Conservation (phyloP, 768 basidiomycete species). For the Leccinum truebloodii region DNA sequence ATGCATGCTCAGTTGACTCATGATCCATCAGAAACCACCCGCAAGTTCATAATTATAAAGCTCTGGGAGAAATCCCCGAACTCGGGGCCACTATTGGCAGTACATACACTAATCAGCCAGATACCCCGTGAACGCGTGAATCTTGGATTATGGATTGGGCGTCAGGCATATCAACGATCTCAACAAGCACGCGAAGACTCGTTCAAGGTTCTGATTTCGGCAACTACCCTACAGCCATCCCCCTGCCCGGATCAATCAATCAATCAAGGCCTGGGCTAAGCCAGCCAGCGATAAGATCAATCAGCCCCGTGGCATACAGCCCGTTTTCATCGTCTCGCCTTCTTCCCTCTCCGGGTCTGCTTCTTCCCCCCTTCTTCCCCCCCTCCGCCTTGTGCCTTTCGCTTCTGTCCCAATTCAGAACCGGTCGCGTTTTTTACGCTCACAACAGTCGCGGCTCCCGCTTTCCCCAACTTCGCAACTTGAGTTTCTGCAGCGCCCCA, state of each 20-base stretch:
- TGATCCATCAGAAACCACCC: slow-evolving; percentile 9
- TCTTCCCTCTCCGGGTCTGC: slow-evolving; percentile 47
- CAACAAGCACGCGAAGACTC: background rate
- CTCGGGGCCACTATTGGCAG: background rate
- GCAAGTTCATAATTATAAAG: background rate
- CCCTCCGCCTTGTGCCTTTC: slow-evolving; percentile 47
- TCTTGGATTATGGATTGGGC: background rate
- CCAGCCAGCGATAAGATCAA: background rate
- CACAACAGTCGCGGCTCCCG: slow-evolving; percentile 63
- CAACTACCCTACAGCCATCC: background rate
- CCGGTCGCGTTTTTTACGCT: slow-evolving; percentile 57
- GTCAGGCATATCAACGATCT: background rate
- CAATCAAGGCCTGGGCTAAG: background rate
- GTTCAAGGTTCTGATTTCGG: background rate
- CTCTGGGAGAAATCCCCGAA: background rate
- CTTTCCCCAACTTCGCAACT: slow-evolving; percentile 50
- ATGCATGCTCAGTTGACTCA: background rate
- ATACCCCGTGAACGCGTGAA: background rate
- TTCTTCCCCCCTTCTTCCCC: slow-evolving; percentile 46
- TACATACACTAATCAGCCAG: background rate
- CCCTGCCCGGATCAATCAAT: background rate
- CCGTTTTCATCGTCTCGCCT: slow-evolving; percentile 33
- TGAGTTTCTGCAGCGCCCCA: slow-evolving; percentile 78
- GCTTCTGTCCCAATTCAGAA: slow-evolving; percentile 48
- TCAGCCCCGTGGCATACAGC: background rate